A percentile compares a stretch with the other conserved stretches of the same genome.
phyloP scores from a whole-genome alignment of 257 asterid genomes.

The Ajuga chamaepitys region DNA sequence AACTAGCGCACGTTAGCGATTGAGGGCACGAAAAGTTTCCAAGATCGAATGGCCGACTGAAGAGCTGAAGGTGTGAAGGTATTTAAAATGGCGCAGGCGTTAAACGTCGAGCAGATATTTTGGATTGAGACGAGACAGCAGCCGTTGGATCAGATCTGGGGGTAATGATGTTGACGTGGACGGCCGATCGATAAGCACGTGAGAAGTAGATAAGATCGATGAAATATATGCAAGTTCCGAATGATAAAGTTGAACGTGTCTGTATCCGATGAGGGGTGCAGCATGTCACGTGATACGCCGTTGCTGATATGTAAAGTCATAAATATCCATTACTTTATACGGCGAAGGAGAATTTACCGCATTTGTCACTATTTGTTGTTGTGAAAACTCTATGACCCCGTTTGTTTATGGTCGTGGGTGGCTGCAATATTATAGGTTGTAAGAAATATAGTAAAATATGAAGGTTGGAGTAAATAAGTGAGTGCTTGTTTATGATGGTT shows the following conservation, averaged over 20 bases:
- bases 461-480: too few relatives aligned
- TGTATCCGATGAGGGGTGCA: neutral
- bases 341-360: neutral
- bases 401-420: too few relatives aligned
- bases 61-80: neutral
- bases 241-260: slow-evolving; percentile 14
- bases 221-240: slow-evolving; percentile 3
- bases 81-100: slow-evolving; percentile 36
- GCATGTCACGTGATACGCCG: slow-evolving; percentile 12
- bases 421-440: too few relatives aligned
- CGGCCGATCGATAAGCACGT: slow-evolving; percentile 38
- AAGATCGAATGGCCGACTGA: neutral
- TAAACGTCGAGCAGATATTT: slow-evolving; percentile 26
- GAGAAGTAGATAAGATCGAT: slow-evolving; percentile 51
- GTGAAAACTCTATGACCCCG: too few relatives aligned
- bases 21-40: neutral
- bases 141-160: slow-evolving; percentile 35
- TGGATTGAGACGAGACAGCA: slow-evolving; percentile 10
- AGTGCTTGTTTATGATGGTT: too few relatives aligned
- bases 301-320: neutral
- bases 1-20: slow-evolving; percentile 8
- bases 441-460: too few relatives aligned
- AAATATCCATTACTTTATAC: neutral
- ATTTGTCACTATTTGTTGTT: neutral
- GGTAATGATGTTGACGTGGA: slow-evolving; percentile 29